phyloP scores from a whole-genome alignment of 345 rosid species.

The Salix purpurea region DNA sequence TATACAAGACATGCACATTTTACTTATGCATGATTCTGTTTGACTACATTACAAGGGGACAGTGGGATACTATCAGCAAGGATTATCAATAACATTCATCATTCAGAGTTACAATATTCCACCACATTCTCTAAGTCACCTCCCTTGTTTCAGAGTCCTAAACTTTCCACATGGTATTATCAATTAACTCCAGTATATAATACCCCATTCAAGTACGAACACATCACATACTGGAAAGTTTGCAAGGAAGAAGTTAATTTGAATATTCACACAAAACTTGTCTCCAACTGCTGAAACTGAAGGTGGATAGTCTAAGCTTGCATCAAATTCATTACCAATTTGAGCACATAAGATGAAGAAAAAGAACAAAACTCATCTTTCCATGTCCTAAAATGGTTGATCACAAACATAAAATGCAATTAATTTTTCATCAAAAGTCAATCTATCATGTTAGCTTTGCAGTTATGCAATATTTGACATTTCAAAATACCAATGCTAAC shows the following conservation, averaged over 20 bases:
- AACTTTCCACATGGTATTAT: background rate
- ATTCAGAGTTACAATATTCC: background rate
- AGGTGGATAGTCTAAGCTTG: background rate
- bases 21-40: background rate
- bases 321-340: background rate
- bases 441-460: background rate
- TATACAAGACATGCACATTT: background rate
- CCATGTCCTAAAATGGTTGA: background rate
- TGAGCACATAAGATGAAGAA: background rate
- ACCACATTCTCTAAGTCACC: background rate
- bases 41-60: background rate
- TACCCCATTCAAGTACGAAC: background rate
- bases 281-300: background rate
- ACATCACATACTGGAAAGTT: background rate
- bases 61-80: background rate
- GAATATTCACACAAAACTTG: background rate
- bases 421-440: background rate
- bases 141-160: background rate
- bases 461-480: background rate
- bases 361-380: background rate
- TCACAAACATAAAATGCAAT: background rate
- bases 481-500: background rate
- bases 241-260: background rate
- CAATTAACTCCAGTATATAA: background rate
- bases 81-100: background rate